Evolutionary conservation across 2,329 filamentous ascomycete genomes (phyloP), one percentile per base, ranked within the genome.

Genomic region (Chaetomiaceae sp.): DNA sequence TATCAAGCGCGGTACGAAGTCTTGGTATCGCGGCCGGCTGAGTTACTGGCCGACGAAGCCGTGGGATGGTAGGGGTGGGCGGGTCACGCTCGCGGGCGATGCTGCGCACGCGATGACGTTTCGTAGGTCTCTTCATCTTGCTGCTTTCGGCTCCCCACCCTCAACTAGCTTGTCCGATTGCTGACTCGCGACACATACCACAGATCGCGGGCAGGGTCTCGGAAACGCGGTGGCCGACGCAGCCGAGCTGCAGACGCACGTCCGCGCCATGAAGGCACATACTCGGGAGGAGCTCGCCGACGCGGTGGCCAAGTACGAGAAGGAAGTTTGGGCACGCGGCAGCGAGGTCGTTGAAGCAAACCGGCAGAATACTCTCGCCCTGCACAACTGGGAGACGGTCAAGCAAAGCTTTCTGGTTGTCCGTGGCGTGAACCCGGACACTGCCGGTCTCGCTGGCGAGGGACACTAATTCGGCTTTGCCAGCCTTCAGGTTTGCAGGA

Each of bases 261-360:
- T 60, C 11, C 43, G 52, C 8, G 50, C 46, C 6, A 60, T 59
- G 55, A 51, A 53, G 35, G 36, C 50, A 6, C 53, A 56, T 9
- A 54, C 51, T 1, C 18, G 33, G 3, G 46, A 43, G n/a, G 48
- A 49, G 24, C 43, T 56, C 10, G 44, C 36, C 2, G 14, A 38
- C 12, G 53, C 48, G 4, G 42, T 56, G 3, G 35, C 17, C 0
- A 39, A 38, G 19, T 56, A 56, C n/a, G 53, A 54, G 27, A 27
- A 42, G 35, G 53, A 56, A 15, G 38, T 56, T 4, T 54, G 51
- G 51, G n/a, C 17, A 15, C 38, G 53, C 4, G 51, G 53, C 9
- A n/a, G 35, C 4, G 45, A 50, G 2, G 49, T 42, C 9, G 53
- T 52, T 6, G 41, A 46, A 18, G 26, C 42, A 15, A 56, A 54